These are phyloP conservation scores for Globisporangium emineosum DNA, from an alignment of 352 stramenopile genomes.

Conservation along the genomic window DNA sequence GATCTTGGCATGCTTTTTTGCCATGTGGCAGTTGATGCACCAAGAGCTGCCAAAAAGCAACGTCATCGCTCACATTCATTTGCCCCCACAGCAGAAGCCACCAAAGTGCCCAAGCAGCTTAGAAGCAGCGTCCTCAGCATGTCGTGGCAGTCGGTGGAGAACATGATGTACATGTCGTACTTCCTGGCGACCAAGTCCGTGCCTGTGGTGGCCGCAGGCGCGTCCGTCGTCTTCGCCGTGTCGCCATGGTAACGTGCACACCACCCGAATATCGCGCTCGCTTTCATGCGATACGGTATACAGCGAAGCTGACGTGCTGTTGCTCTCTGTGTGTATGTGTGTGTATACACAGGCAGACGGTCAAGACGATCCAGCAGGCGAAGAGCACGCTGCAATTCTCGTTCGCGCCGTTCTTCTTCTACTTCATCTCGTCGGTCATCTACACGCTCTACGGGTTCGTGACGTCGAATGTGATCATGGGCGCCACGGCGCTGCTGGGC, in stretches of 20 bases:
- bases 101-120: background rate
- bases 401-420: slow-evolving; percentile 84
- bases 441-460: slow-evolving; percentile 74
- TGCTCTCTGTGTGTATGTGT: background rate
- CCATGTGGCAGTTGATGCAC: slow-evolving; percentile 11
- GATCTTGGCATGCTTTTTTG: too few relatives aligned
- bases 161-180: slow-evolving; percentile 66
- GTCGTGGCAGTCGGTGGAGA: slow-evolving; percentile 60
- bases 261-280: too few relatives aligned
- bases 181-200: slow-evolving; percentile 65
- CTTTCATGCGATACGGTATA: too few relatives aligned
- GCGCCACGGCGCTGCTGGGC: slow-evolving; percentile 52
- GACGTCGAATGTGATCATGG: slow-evolving; percentile 60
- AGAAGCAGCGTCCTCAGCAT: slow-evolving; percentile 15
- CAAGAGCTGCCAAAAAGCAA: background rate
- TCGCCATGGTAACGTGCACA: slow-evolving; percentile 49
- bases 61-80: background rate
- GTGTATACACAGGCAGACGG: slow-evolving; percentile 39
- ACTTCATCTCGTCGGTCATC: slow-evolving; percentile 80
- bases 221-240: slow-evolving; percentile 65
- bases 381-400: slow-evolving; percentile 75
- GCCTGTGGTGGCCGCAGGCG: slow-evolving; percentile 52
- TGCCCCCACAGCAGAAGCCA: background rate
- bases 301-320: background rate
- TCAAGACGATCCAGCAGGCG: slow-evolving; percentile 55